These are phyloP conservation scores for Chlorella sp. DNA, from an alignment of 139 green algal species.

Conservation along the genomic window DNA sequence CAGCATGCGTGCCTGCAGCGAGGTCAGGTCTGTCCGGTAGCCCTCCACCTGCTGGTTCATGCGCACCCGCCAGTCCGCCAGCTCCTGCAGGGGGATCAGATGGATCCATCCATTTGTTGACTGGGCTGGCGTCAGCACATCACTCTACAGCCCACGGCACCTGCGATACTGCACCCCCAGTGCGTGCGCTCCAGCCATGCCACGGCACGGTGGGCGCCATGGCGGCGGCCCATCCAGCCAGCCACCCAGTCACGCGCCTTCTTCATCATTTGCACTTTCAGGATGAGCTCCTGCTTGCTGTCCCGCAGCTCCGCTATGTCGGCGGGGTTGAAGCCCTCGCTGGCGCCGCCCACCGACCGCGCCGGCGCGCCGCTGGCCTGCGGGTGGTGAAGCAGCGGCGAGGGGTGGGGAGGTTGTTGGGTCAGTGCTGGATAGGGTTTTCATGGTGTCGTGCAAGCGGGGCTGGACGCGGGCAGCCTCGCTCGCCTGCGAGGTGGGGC, in stretches of 20 bases:
- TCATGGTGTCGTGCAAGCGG: too few relatives aligned
- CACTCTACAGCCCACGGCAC: too few relatives aligned
- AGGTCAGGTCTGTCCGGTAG: slow-evolving; percentile 5
- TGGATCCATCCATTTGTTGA: too few relatives aligned
- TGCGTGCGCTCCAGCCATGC: too few relatives aligned
- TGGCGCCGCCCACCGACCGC: not conserved
- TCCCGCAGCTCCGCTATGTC: slow-evolving; percentile 26
- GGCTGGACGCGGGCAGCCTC: too few relatives aligned
- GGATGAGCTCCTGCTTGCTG: slow-evolving; percentile 35
- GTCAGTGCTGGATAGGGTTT: too few relatives aligned
- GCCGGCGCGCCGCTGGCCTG: not conserved
- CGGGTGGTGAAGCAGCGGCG: not conserved
- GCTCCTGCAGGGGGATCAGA: not conserved
- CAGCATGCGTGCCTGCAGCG: not conserved
- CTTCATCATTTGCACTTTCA: slow-evolving; percentile 34
- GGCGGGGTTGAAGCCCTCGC: not conserved
- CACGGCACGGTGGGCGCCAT: not conserved
- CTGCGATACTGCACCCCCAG: too few relatives aligned
- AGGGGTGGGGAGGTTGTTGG: too few relatives aligned
- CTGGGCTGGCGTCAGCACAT: too few relatives aligned
- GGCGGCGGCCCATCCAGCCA: not conserved
- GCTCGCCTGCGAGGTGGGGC: too few relatives aligned
- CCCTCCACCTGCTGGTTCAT: slow-evolving; percentile 25
- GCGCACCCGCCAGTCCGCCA: slow-evolving; percentile 29
- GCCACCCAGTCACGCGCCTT: not conserved